Conservation (phyloP, 495 filamentous ascomycete species). For the Xanthoparmelia taractica region DNA sequence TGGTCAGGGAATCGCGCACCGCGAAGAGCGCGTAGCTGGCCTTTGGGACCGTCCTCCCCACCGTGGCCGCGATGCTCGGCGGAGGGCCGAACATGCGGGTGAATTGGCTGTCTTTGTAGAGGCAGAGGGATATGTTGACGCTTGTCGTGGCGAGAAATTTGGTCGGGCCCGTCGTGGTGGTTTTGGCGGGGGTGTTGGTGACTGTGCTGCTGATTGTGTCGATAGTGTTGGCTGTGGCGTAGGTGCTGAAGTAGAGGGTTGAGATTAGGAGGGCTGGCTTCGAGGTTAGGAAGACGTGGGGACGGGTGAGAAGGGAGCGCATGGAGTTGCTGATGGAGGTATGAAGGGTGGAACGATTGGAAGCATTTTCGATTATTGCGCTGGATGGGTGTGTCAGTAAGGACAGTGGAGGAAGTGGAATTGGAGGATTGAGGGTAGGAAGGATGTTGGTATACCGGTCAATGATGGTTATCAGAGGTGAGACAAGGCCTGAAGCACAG, state of each 20-base stretch:
- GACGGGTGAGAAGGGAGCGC: constrained; percentile 54
- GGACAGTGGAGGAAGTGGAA: neutral
- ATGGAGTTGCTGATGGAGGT: constrained; percentile 59
- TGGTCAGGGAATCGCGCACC: constrained; percentile 77
- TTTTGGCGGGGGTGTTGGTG: constrained; percentile 45
- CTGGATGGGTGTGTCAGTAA: constrained; percentile 39
- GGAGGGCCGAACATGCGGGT: constrained; percentile 69
- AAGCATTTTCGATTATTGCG: constrained; percentile 92
- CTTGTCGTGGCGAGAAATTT: constrained; percentile 78
- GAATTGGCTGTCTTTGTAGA: constrained; percentile 88
- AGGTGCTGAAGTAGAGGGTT: constrained; percentile 82
- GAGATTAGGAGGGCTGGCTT: constrained; percentile 83
- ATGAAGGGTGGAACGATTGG: constrained; percentile 64
- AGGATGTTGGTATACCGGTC: constrained; percentile 55
- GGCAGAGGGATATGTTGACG: constrained; percentile 85
- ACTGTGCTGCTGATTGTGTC: constrained; percentile 71
- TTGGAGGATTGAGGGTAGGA: constrained; percentile 3
- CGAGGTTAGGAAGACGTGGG: constrained; percentile 63
- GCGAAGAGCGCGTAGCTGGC: constrained; percentile 72
- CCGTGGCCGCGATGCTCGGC: constrained; percentile 22
- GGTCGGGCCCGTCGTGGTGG: constrained; percentile 60
- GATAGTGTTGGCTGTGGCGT: constrained; percentile 79
- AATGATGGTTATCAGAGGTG: constrained; percentile 84
- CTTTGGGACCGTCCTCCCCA: constrained; percentile 33
- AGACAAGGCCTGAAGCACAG: constrained; percentile 71